Evolutionary conservation across 345 rosid genomes (phyloP), one percentile per base, ranked within the genome.

Genomic region (Schrenkiella parvula): DNA sequence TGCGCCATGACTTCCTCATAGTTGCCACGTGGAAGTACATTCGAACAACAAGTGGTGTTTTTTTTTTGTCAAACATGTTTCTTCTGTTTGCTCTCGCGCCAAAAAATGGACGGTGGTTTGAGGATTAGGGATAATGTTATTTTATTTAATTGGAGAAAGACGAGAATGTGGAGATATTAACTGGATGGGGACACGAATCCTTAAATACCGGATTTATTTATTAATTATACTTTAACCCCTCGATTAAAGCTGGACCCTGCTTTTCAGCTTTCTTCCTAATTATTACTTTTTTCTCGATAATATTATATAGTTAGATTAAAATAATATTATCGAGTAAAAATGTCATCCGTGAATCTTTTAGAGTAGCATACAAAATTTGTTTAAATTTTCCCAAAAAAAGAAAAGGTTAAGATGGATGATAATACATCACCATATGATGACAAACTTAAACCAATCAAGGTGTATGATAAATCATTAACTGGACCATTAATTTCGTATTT

Each of bases 171-270:
- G 78, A 66, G 61, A 74, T 57, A 74, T 74, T 74, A 74, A 68
- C 60, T 74, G 78, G 72, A 74, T 74, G 78, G 54, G 17, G 64
- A 74, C 73, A 74, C 54, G n/a, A 66, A 66, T 74, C 79, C 79
- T 75, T 75, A 75, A 75, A 68, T 43, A 52, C 3, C 79, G 69
- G 79, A 32, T 75, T 75, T 51, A 10, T 60, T 68, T 50, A 28
- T 7, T 62, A 0, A 1, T 7, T 60, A 26, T 13, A 25, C n/a
- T 18, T 48, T 46, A 37, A 66, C 26, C 50, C 11, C 74, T 75
- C 69, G 79, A 68, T 52, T 68, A 41, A 68, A 74, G 68, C 73
- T 59, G 6, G 2, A 51, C 73, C 46, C 50, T 67, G 2, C 68
- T 39, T 74, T 50, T 74, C 41, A 74, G 29, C 78, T 59, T 67